Evolutionary conservation across 2,329 filamentous ascomycete genomes (phyloP), one percentile per base, ranked within the genome.

Genomic region (Camptophora hylomeconis): DNA sequence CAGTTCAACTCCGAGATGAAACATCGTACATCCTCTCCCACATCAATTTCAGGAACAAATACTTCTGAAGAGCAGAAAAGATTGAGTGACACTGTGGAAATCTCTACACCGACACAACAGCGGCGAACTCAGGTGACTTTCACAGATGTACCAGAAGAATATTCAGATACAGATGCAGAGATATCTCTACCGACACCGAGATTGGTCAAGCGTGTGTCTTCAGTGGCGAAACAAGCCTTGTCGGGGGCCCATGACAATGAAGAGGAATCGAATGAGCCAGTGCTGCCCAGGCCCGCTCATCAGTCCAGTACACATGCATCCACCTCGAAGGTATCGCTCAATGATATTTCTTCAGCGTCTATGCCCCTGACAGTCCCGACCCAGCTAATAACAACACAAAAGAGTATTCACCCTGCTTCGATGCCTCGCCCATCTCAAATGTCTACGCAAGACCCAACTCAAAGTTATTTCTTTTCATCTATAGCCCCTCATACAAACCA

Each of bases 381-480:
- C 3, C 19, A 16, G 9, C 17, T 20, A 17, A 34, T 22, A 21
- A 19, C 28, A 10, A 43, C 38, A 11, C 39, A 41, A 24, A 35
- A 25, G 17, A 38, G 32, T 13, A 21, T 42, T 11, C 32, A 33
- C 21, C 42, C 42, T 14, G 42, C 42, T 2, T 43, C 40, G 7
- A 38, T 45, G 28, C 40, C 40, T 10, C 40, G 38, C 25, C 40
- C 40, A 15, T 45, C 42, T 3, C 42, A 45, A 17, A 39, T 45
- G 17, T 45, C 42, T 4, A 45, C 42, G 15, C 42, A 45, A 32
- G 42, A 41, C 18, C 32, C 35, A n/a, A 43, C 42, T 8, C 40
- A 45, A 26, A 33, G 26, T 3, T 38, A 33, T 17, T 21, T 41
- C 4, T 28, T 26, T 7, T 32, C 30, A 11, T 40, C 37, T 12